Base-by-base conservation (phyloP, 768 basidiomycete species). In the Rhodotorula diobovata region DNA sequence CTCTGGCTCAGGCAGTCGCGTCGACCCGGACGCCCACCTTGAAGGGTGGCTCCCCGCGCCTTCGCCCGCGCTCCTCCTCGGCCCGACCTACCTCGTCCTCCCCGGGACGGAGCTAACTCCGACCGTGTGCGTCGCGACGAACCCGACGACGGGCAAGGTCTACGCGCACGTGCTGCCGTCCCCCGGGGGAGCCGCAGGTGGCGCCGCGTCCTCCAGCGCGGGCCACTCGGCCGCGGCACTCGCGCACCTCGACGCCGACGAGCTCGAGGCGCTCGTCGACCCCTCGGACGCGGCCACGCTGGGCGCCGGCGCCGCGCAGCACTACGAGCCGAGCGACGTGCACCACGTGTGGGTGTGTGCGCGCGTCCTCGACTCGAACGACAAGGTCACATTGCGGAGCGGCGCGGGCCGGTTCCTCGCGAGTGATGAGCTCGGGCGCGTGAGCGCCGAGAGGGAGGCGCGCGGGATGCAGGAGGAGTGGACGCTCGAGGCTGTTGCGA, bases 391-490 rank as follows among this genome's bases (percentile, higher is more conserved):
- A 79, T 81, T 95, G 69, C 87, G 93, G 32, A 90, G 90, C 45
- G 77, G 78, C 4, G 67, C 90, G 79, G 91, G 91, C 18, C 93
- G 93, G 81, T 96, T 93, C 79, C 82, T 96, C 58, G 91, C 90
- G 15, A 90, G 89, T 81, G 91, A 94, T 82, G 84, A 87, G 71
- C 87, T 91, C 76, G 93, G 93, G 14, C 82, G 92, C 30, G 88
- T 95, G 23, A 86, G 88, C 73, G 88, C 90, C 55, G 89, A 91
- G 78, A 84, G 90, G 57, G 93, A 96, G 77, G 93, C 93, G 37
- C 85, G 93, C 43, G 93, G 93, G 3, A 89, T 90, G 9, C 91
- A 95, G 80, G 93, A 96, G 80, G 93, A 94, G 80, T 96, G 92
- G 90, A 90, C 89, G 7, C 89, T 92, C 25, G 85, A 91, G 35